These are phyloP conservation scores for Pseudovirgaria hyperparasitica DNA, from an alignment of 2,329 filamentous ascomycete genomes.

Conservation along the genomic window DNA sequence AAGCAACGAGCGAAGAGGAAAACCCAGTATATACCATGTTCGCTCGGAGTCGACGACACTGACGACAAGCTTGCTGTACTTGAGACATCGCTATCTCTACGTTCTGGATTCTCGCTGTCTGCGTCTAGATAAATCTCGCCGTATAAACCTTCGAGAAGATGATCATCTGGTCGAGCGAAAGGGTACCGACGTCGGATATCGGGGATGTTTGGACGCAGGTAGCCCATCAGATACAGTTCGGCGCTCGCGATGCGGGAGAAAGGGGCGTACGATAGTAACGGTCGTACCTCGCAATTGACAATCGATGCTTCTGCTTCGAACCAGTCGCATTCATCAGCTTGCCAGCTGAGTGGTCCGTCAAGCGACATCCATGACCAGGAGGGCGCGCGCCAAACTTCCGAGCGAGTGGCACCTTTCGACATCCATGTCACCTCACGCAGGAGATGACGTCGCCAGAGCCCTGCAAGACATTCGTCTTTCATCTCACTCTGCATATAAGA, in stretches of 20 bases:
- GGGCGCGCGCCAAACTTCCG: not conserved
- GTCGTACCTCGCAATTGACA: conserved; percentile 1
- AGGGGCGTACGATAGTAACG: not conserved
- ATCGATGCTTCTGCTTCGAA: conserved; percentile 2
- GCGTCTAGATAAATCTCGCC: too few species aligned
- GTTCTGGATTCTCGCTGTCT: too few species aligned
- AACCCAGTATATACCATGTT: too few species aligned
- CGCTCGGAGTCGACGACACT: too few species aligned
- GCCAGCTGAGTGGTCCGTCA: conserved; percentile 2
- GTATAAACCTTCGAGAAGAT: too few species aligned
- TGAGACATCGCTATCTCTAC: too few species aligned
- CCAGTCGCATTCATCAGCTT: conserved; percentile 2
- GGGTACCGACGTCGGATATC: too few species aligned
- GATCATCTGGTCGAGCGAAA: too few species aligned
- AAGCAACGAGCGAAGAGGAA: too few species aligned
- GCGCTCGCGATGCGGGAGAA: conserved; percentile 1
- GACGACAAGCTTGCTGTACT: too few species aligned
- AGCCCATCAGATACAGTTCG: not conserved
- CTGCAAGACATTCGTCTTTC: conserved; percentile 4
- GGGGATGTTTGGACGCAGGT: not conserved
- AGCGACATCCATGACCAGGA: conserved; percentile 3
- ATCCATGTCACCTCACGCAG: conserved; percentile 4
- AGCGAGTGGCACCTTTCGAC: conserved; percentile 1
- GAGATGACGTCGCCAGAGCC: conserved; percentile 3
- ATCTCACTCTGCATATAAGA: conserved; percentile 2